phyloP scores from a whole-genome alignment of 345 rosid genomes.

The Alliaria petiolata region DNA sequence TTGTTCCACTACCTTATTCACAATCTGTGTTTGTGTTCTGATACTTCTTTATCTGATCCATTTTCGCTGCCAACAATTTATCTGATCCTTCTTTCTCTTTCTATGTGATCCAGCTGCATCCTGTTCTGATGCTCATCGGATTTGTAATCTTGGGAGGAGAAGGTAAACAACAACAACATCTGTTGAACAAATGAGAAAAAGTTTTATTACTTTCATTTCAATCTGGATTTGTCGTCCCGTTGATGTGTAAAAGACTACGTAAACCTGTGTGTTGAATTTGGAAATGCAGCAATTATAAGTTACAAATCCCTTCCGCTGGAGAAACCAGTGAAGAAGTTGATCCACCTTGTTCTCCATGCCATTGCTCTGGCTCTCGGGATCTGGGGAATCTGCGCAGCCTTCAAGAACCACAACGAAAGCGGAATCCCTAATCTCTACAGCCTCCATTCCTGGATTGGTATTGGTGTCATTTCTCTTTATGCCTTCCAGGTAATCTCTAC shows the following conservation, averaged over 20 bases:
- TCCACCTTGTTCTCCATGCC: slow-evolving; percentile 79
- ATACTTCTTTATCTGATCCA: not conserved
- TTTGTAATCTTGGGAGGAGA: slow-evolving; percentile 85
- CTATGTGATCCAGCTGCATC: slow-evolving; percentile 60
- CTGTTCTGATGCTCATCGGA: slow-evolving; percentile 91
- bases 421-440: slow-evolving; percentile 81
- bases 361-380: slow-evolving; percentile 76
- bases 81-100: not conserved
- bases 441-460: slow-evolving; percentile 95
- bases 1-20: not conserved
- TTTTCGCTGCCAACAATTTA: not conserved
- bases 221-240: not conserved
- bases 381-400: slow-evolving; percentile 71
- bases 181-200: not conserved
- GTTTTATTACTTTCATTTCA: not conserved
- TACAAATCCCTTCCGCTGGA: slow-evolving; percentile 67
- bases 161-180: slow-evolving; percentile 46
- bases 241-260: not conserved
- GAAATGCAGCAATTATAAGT: slow-evolving; percentile 69
- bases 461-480: slow-evolving; percentile 66
- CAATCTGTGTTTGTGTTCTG: slow-evolving; percentile 1
- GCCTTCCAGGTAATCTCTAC: slow-evolving; percentile 75
- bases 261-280: not conserved
- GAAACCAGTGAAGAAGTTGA: slow-evolving; percentile 73
- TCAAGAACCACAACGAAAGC: slow-evolving; percentile 87